phyloP scores from a whole-genome alignment of 2,329 filamentous ascomycete species.

The Nannizziopsis barbatae region DNA sequence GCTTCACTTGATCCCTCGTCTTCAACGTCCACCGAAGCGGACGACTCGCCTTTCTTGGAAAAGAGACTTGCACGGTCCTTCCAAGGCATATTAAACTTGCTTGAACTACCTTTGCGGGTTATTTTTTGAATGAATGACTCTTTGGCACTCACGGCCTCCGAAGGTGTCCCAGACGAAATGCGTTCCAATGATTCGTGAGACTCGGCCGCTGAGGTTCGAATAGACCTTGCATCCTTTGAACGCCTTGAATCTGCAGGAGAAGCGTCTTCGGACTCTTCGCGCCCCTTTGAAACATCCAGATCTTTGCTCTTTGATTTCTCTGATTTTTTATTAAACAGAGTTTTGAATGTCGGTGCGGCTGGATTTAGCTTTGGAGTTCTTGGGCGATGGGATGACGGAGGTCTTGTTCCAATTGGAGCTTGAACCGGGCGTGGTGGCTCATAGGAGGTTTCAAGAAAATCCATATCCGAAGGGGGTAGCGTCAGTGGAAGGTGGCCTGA shows the following conservation, averaged over 20 bases:
- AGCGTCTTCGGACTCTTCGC: constrained; percentile 23
- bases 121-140: constrained; percentile 44
- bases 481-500: constrained; percentile 51
- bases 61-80: constrained; percentile 40
- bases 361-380: constrained; percentile 63
- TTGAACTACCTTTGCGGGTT: constrained; percentile 40
- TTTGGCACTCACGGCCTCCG: constrained; percentile 33
- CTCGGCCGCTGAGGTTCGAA: constrained; percentile 37
- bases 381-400: constrained; percentile 46
- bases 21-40: constrained; percentile 33
- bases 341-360: constrained; percentile 77
- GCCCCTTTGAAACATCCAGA: constrained; percentile 21
- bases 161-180: constrained; percentile 33
- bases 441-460: constrained; percentile 38
- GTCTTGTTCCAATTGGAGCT: constrained; percentile 69
- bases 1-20: constrained; percentile 32
- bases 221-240: constrained; percentile 36
- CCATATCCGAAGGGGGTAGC: constrained; percentile 41
- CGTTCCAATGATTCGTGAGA: constrained; percentile 40
- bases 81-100: constrained; percentile 43
- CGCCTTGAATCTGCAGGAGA: constrained; percentile 37
- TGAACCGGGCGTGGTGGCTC: constrained; percentile 44
- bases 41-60: constrained; percentile 35
- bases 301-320: constrained; percentile 26
- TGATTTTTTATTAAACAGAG: constrained; percentile 48